Base-by-base conservation (phyloP, 202 grass and related monocot genomes). In the Digitaria exilis region DNA sequence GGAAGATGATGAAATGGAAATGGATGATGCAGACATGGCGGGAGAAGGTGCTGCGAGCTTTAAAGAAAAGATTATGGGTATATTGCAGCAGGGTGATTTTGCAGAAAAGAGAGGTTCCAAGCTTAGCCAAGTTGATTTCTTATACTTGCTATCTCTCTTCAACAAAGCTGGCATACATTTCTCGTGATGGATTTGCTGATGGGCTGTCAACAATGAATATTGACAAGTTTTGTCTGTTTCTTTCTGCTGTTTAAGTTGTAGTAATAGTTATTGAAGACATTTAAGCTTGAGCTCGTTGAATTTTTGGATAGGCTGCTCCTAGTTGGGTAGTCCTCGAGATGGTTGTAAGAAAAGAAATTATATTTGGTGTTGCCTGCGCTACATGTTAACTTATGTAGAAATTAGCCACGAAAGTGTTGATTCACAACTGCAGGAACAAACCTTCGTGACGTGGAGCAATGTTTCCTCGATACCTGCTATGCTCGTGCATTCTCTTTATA, bases 131-230 rank as follows among this genome's bases (percentile, higher is more conserved):
- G 87, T 91, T 31, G 96, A 98, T 78, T 94, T 98, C 81, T 76
- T 96, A 35, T 94, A 92, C 83, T 65, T 98, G 80, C 96, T 98
- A 7, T 96, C 93, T 5, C 89, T 98, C 62, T 96, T 98, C 73
- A 98, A 95, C 83, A 92, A 93, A 75, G 87, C 87, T 1, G 96
- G 91, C 15, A 87, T 98, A 69, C 96, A 98, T 90, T 98, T 98
- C 71, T 95, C 91, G 0, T 98, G 89, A 98, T 50, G 34, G 30
- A 30, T 17, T 65, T 3, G 52, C 39, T 41, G 21, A 69, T 74
- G 25, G 10, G 9, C 21, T 13, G 65, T 6, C 29, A 19, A 67
- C 72, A 37, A 77, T 35, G 7, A 51, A 19, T 25, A n/a, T 71
- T 21, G 32, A 70, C 9, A 54, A 69, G n/a, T 19, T 34, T 44